A percentile compares a stretch with the other conserved stretches of the same genome.
Evolutionary conservation across 805 yeast genomes (phyloP).

Genomic region (Cephaloascus albidus): DNA sequence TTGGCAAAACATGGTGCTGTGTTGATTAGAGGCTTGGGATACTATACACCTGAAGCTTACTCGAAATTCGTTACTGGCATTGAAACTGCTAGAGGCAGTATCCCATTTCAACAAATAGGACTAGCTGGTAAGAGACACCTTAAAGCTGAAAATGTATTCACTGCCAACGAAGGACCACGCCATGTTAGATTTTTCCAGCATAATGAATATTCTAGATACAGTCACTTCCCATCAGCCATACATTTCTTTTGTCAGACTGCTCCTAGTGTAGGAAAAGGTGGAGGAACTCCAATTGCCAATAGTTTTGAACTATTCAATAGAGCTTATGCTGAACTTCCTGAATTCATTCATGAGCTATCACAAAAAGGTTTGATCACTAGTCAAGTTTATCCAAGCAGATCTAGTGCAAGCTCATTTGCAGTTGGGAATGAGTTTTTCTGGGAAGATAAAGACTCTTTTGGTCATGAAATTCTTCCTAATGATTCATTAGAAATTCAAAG

Average conservation of each 20-base stretch:
- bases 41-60: slow-evolving; percentile 11
- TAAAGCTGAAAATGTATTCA: slow-evolving; percentile 12
- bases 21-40: slow-evolving; percentile 13
- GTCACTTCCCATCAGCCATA: slow-evolving; percentile 11
- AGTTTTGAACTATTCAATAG: slow-evolving; percentile 18
- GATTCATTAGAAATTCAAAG: slow-evolving; percentile 15
- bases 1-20: slow-evolving; percentile 17
- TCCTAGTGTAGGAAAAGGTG: slow-evolving; percentile 9
- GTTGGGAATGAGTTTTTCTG: slow-evolving; percentile 9
- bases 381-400: slow-evolving; percentile 14
- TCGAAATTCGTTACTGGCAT: slow-evolving; percentile 11
- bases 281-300: slow-evolving; percentile 23
- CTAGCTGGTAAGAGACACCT: slow-evolving; percentile 14
- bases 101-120: slow-evolving; percentile 17
- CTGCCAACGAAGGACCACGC: slow-evolving; percentile 22
- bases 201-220: slow-evolving; percentile 21
- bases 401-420: not conserved
- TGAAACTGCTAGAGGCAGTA: slow-evolving; percentile 11
- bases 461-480: slow-evolving; percentile 11
- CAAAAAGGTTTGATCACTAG: slow-evolving; percentile 13
- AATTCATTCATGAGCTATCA: slow-evolving; percentile 10
- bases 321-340: slow-evolving; percentile 10
- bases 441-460: slow-evolving; percentile 20
- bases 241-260: slow-evolving; percentile 4
- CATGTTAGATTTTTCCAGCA: slow-evolving; percentile 14